phyloP scores from a whole-genome alignment of 2,329 filamentous ascomycete genomes.

The Elsinoe australis region DNA sequence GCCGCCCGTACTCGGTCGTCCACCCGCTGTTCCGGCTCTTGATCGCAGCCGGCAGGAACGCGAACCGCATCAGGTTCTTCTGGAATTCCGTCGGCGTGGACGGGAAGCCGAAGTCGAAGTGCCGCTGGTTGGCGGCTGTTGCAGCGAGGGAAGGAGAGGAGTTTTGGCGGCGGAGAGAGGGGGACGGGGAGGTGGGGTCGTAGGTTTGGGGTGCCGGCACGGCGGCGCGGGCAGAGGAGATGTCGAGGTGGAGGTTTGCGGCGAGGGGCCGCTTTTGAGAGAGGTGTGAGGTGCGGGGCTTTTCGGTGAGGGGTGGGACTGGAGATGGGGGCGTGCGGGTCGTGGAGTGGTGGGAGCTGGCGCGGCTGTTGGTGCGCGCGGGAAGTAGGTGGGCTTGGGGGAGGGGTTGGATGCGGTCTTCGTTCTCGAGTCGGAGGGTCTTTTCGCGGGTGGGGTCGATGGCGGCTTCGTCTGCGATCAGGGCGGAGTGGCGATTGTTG shows the following conservation, averaged over 20 bases:
- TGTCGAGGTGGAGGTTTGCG: constrained; percentile 30
- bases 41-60: constrained; percentile 57
- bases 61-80: constrained; percentile 83
- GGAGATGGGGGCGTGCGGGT: constrained; percentile 40
- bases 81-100: constrained; percentile 80
- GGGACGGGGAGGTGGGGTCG: constrained; percentile 17
- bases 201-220: constrained; percentile 18
- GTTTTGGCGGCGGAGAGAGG: neutral
- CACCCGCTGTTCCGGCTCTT: constrained; percentile 59
- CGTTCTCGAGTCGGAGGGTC: constrained; percentile 70
- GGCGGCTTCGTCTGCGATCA: constrained; percentile 73
- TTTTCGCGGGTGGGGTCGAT: constrained; percentile 72
- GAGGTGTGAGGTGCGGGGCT: constrained; percentile 37
- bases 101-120: constrained; percentile 60
- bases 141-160: constrained; percentile 18
- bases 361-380: constrained; percentile 23
- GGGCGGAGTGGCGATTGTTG: constrained; percentile 62
- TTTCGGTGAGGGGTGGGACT: constrained; percentile 32
- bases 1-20: constrained; percentile 86
- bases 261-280: constrained; percentile 20
- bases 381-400: constrained; percentile 48
- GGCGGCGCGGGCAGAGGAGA: constrained; percentile 35
- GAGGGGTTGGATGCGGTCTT: constrained; percentile 76
- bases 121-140: constrained; percentile 22
- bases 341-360: constrained; percentile 20